Evolutionary conservation across 306 rosid species (phyloP).

Genomic region (Begonia peltatifolia): DNA sequence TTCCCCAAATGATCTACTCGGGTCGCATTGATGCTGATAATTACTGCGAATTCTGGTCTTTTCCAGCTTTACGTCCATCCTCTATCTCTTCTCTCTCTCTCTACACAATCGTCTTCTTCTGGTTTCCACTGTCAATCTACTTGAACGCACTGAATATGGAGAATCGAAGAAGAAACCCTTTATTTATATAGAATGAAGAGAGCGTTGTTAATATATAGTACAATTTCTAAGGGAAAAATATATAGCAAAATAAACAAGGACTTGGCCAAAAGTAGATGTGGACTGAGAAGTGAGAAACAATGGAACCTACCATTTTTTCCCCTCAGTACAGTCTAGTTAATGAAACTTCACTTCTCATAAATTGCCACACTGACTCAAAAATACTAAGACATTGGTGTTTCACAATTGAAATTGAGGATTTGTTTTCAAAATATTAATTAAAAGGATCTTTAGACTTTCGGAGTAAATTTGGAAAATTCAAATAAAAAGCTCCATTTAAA

Average conservation of each 20-base stretch:
- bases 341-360: no score
- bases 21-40: background rate
- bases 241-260: no score
- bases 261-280: background rate
- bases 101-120: background rate
- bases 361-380: no score
- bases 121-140: no score
- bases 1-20: background rate
- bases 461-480: no score
- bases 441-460: no score
- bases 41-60: background rate
- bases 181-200: background rate
- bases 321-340: no score
- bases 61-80: background rate
- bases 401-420: no score
- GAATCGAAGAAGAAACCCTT: background rate
- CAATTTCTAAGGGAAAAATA: no score
- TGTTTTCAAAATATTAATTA: no score
- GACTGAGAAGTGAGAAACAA: background rate
- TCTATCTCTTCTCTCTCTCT: background rate
- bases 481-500: no score
- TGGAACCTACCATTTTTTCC: background rate
- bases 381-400: no score
- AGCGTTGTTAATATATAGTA: background rate
- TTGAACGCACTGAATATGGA: background rate